These are phyloP conservation scores for Calonectria pauciramosa DNA, from an alignment of 2,329 filamentous ascomycete genomes.

Conservation along the genomic window DNA sequence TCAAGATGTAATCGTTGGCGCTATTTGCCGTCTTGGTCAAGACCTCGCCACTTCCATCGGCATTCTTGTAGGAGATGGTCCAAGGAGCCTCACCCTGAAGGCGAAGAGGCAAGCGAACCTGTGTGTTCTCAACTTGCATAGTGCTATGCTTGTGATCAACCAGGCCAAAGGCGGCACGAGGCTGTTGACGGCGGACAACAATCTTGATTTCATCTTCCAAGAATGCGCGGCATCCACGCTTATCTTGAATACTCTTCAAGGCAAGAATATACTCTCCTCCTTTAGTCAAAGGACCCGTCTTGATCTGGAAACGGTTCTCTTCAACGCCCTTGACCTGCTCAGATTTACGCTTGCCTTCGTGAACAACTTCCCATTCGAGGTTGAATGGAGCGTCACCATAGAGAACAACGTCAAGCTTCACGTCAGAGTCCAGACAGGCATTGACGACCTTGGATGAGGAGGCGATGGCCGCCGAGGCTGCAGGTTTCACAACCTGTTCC, in stretches of 20 bases:
- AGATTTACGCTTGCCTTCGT: slow-evolving; percentile 86
- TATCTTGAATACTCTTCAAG: slow-evolving; percentile 88
- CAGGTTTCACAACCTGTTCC: slow-evolving; percentile 93
- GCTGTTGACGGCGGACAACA: slow-evolving; percentile 88
- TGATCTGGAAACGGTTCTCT: slow-evolving; percentile 75
- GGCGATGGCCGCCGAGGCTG: slow-evolving; percentile 83
- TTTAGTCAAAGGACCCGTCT: slow-evolving; percentile 79
- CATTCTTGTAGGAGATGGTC: slow-evolving; percentile 81
- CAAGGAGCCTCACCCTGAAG: slow-evolving; percentile 90
- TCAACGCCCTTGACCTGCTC: slow-evolving; percentile 75
- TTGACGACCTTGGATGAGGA: slow-evolving; percentile 67
- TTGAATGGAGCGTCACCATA: slow-evolving; percentile 89
- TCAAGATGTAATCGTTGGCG: slow-evolving; percentile 77
- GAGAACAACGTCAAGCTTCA: slow-evolving; percentile 81
- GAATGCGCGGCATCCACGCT: slow-evolving; percentile 86
- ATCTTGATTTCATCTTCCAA: slow-evolving; percentile 89
- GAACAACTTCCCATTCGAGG: slow-evolving; percentile 92
- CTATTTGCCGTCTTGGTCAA: slow-evolving; percentile 64
- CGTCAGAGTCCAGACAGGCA: slow-evolving; percentile 86
- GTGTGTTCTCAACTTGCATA: slow-evolving; percentile 81
- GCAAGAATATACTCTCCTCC: slow-evolving; percentile 93
- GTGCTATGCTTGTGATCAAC: slow-evolving; percentile 84
- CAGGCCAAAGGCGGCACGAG: slow-evolving; percentile 86
- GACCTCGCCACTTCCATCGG: slow-evolving; percentile 64
- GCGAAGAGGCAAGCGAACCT: slow-evolving; percentile 82